Evolutionary conservation across 495 filamentous ascomycete species (phyloP), one percentile per base, ranked within the genome.

Genomic region (Lentithecium fluviatile): DNA sequence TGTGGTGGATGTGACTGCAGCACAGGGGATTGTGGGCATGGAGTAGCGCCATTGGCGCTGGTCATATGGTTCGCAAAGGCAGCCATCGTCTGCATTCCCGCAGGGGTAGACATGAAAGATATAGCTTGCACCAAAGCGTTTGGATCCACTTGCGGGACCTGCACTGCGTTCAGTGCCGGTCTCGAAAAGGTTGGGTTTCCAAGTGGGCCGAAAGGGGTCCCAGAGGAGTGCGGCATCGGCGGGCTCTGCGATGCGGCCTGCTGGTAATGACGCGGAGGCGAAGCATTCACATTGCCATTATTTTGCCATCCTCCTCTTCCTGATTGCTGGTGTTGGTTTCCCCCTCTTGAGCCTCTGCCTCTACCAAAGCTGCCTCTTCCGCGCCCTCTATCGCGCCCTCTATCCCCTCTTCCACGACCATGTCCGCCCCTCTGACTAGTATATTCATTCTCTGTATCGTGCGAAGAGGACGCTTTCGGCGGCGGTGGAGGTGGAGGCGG

Each of bases 401-500:
- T 6, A 55, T 37, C 58, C 20, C 58, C 58, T 25, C 59, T 42
- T 5, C 12, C 48, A 24, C 56, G 50, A 53, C 49, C 37, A 25
- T 54, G 34, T 15, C 59, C 56, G 8, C 62, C 64, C 61, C 72
- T 45, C 52, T 68, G 40, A 34, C 43, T 58, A 29, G 61, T 37
- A 25, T 40, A 42, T 29, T 34, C 38, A 17, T 60, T 53, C 34
- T 38, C 36, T 26, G 55, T 26, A 42, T 70, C 58, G 47, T 65
- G 34, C 12, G 56, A 17, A n/a, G 60, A 40, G 45, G 67, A 2
- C 15, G 64, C 62, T 43, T 66, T 71, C 45, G 74, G 71, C 17
- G 74, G 74, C 20, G 74, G 74, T 34, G 74, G 73, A 34, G 74
- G 74, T 12, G 74, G 74, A 24, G 74, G 74, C 26, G 74, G 74